Conservation (phyloP, 2,329 filamentous ascomycete species). For the Aschersonia sp. region DNA sequence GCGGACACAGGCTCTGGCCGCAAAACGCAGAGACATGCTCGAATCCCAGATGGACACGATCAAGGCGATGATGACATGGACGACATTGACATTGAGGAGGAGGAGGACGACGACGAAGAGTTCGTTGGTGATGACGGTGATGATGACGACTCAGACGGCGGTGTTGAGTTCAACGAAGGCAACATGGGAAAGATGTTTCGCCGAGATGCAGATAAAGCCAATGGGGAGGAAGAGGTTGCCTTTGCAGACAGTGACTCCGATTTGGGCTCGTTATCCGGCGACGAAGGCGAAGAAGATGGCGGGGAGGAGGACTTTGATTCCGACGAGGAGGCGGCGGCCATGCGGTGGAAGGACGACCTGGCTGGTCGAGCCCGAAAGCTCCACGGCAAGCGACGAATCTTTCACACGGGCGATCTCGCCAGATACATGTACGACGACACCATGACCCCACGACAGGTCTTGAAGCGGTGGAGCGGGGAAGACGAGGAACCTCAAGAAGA, state of each 20-base stretch:
- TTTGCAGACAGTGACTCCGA: slow-evolving; percentile 98
- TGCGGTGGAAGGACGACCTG: slow-evolving; percentile 84
- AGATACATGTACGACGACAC: slow-evolving; percentile 79
- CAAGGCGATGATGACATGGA: slow-evolving; percentile 33
- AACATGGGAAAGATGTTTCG: slow-evolving; percentile 48
- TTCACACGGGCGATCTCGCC: slow-evolving; percentile 68
- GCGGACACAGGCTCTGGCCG: slow-evolving; percentile 42
- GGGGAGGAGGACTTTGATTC: slow-evolving; percentile 36
- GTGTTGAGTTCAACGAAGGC: slow-evolving; percentile 41
- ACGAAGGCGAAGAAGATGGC: slow-evolving; percentile 27
- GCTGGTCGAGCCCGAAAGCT: slow-evolving; percentile 57
- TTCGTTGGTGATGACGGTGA: slow-evolving; percentile 36
- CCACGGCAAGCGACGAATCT: slow-evolving; percentile 56
- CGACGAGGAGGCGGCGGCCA: slow-evolving; percentile 55
- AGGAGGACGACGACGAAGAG: slow-evolving; percentile 23
- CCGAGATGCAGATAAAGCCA: slow-evolving; percentile 34
- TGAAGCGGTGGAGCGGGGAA: slow-evolving; percentile 68
- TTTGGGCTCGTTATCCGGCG: slow-evolving; percentile 66
- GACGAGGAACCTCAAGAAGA: slow-evolving; percentile 39
- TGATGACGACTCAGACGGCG: slow-evolving; percentile 34
- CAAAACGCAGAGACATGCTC: slow-evolving; percentile 41
- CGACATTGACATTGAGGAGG: slow-evolving; percentile 15
- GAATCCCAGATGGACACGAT: slow-evolving; percentile 46
- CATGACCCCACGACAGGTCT: slow-evolving; percentile 58
- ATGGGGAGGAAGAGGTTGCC: slow-evolving; percentile 55